These are phyloP conservation scores for Venturiaceae sp. DNA, from an alignment of 2,329 filamentous ascomycete species.

Conservation along the genomic window DNA sequence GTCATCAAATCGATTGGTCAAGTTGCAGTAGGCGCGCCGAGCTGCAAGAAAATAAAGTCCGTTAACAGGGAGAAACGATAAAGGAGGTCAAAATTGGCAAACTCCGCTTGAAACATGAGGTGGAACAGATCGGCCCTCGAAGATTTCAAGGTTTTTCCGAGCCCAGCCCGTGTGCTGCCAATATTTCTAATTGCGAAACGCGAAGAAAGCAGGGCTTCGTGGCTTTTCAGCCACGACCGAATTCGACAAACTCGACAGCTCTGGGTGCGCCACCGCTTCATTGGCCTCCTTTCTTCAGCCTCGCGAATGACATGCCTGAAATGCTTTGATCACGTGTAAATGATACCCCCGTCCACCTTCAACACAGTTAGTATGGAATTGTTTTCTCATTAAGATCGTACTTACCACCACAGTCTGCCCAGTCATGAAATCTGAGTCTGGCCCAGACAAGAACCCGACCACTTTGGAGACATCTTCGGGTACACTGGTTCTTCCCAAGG, in stretches of 20 bases:
- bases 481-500: conserved; percentile 46
- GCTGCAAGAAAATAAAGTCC: background rate
- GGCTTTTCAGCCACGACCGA: background rate
- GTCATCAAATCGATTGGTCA: background rate
- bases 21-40: background rate
- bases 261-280: background rate
- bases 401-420: conserved; percentile 53
- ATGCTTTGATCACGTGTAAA: conserved; percentile 13
- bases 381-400: background rate
- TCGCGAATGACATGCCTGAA: background rate
- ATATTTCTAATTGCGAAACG: background rate
- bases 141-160: background rate
- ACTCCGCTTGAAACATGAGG: background rate
- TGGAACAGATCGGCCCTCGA: background rate
- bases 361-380: background rate
- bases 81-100: background rate
- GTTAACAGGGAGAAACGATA: background rate
- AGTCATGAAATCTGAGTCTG: conserved; percentile 54
- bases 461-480: conserved; percentile 54
- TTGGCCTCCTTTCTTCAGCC: background rate
- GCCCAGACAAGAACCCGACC: conserved; percentile 51
- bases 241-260: background rate
- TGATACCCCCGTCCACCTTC: conserved; percentile 44
- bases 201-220: background rate
- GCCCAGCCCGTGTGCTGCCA: background rate